A percentile compares a stretch with the other conserved stretches of the same genome.
These are phyloP conservation scores for Eurotiales sp. DNA, from an alignment of 2,329 filamentous ascomycete species.

Conservation along the genomic window DNA sequence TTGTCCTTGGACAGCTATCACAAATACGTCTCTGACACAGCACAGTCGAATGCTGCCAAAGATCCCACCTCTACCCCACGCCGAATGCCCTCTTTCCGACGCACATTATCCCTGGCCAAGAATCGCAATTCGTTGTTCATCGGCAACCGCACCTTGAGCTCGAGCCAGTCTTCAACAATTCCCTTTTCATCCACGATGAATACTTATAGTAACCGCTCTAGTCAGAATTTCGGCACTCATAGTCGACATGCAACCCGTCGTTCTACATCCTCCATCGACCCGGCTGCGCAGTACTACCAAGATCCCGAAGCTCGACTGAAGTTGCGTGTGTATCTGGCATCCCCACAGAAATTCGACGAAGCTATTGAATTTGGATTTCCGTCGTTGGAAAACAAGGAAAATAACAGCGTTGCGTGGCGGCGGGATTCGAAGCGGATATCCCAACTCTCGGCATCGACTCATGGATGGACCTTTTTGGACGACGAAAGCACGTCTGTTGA, in stretches of 20 bases:
- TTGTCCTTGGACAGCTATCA: slow-evolving; percentile 69
- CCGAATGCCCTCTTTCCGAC: slow-evolving; percentile 61
- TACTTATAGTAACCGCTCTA: neutral
- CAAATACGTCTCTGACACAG: slow-evolving; percentile 52
- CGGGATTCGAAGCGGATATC: slow-evolving; percentile 19
- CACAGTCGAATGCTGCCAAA: slow-evolving; percentile 29
- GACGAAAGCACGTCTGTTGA: slow-evolving; percentile 38
- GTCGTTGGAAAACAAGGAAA: slow-evolving; percentile 36
- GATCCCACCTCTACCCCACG: slow-evolving; percentile 14
- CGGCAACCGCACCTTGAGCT: slow-evolving; percentile 35
- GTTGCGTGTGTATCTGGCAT: slow-evolving; percentile 78
- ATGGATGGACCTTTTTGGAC: slow-evolving; percentile 51
- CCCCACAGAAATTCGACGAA: slow-evolving; percentile 92
- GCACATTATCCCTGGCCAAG: slow-evolving; percentile 67
- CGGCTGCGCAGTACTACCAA: slow-evolving; percentile 76
- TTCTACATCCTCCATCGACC: slow-evolving; percentile 58
- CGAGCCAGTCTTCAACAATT: slow-evolving; percentile 44
- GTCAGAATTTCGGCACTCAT: slow-evolving; percentile 28
- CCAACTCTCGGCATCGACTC: slow-evolving; percentile 26
- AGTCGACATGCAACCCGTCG: slow-evolving; percentile 51
- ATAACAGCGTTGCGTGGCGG: slow-evolving; percentile 17
- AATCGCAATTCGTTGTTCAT: slow-evolving; percentile 47
- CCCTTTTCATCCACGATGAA: slow-evolving; percentile 21
- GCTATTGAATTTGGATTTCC: slow-evolving; percentile 92
- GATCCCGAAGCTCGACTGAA: slow-evolving; percentile 86